Evolutionary conservation across 73 alveolate genomes (phyloP).

Genomic region (Uronychia setigera): DNA sequence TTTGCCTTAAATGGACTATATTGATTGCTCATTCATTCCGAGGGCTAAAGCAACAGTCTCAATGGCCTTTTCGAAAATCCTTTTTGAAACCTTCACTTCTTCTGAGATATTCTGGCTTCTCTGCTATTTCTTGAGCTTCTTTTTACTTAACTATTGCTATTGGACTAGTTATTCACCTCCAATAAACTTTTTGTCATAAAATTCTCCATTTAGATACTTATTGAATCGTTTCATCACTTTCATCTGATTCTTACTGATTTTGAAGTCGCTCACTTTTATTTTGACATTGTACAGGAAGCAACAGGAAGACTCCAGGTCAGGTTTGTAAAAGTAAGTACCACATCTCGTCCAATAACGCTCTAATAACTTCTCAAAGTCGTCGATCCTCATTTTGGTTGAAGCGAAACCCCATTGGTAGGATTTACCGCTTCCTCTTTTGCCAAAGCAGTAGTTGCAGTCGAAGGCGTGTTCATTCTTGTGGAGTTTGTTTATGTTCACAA

Average conservation of each 20-base stretch:
- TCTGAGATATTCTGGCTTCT: too few species aligned
- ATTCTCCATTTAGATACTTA: slow-evolving; percentile 59
- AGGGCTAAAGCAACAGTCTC: too few species aligned
- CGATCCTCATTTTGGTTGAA: slow-evolving; percentile 43
- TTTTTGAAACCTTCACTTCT: too few species aligned
- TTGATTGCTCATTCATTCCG: too few species aligned
- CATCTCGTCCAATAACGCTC: slow-evolving; percentile 62
- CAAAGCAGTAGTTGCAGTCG: neutral
- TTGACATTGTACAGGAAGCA: slow-evolving; percentile 73
- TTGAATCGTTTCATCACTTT: slow-evolving; percentile 81
- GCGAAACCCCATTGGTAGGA: slow-evolving; percentile 36
- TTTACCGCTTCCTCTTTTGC: neutral
- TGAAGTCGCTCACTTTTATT: slow-evolving; percentile 62
- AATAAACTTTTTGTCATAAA: neutral
- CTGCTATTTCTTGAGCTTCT: too few species aligned
- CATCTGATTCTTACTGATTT: slow-evolving; percentile 61
- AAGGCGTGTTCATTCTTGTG: neutral
- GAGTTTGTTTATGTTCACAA: neutral
- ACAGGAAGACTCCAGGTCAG: slow-evolving; percentile 58
- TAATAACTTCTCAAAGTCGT: slow-evolving; percentile 62
- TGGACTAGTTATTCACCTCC: too few species aligned
- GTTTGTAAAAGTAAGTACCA: slow-evolving; percentile 59
- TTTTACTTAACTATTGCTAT: too few species aligned
- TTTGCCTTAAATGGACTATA: too few species aligned
- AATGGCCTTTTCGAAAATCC: too few species aligned